phyloP scores from a whole-genome alignment of 75 land plant species.

The Adiantum capillusveneris region DNA sequence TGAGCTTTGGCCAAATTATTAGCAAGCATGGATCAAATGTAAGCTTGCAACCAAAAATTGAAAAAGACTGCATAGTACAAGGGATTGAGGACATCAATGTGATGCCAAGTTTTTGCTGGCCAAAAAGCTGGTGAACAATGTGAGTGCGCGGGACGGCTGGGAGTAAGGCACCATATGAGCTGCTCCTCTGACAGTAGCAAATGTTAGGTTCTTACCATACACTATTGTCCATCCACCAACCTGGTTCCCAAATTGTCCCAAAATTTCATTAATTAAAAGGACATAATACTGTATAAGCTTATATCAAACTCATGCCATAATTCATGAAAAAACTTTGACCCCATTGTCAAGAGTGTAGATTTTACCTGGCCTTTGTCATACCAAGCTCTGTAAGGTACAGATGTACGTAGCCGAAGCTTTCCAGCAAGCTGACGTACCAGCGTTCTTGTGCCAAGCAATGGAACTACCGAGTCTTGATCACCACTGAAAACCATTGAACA shows the following conservation, averaged over 20 bases:
- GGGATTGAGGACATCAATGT: not conserved
- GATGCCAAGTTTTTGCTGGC: conserved; percentile 5
- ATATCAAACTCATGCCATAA: too few relatives aligned
- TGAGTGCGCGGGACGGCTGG: conserved; percentile 28
- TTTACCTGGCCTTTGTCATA: conserved; percentile 62
- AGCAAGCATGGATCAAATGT: too few relatives aligned
- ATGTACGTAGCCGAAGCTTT: conserved; percentile 35
- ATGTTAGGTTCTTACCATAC: conserved; percentile 54
- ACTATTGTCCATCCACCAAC: conserved; percentile 77
- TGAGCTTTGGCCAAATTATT: too few relatives aligned
- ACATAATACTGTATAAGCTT: not conserved
- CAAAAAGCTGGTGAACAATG: conserved; percentile 23
- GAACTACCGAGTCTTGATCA: conserved; percentile 86
- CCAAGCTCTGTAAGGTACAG: conserved; percentile 84
- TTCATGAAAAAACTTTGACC: too few relatives aligned
- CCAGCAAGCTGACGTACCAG: conserved; percentile 55
- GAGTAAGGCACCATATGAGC: conserved; percentile 39
- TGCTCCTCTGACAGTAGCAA: conserved; percentile 36
- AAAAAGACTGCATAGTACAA: too few relatives aligned
- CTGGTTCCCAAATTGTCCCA: conserved; percentile 31
- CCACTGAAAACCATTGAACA: conserved; percentile 43
- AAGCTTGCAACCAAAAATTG: too few relatives aligned
- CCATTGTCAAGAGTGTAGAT: too few relatives aligned
- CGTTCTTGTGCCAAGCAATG: conserved; percentile 70
- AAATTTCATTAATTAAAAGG: not conserved